These are phyloP conservation scores for Globisporangium carolinianum DNA, from an alignment of 352 stramenopile species.

Conservation along the genomic window DNA sequence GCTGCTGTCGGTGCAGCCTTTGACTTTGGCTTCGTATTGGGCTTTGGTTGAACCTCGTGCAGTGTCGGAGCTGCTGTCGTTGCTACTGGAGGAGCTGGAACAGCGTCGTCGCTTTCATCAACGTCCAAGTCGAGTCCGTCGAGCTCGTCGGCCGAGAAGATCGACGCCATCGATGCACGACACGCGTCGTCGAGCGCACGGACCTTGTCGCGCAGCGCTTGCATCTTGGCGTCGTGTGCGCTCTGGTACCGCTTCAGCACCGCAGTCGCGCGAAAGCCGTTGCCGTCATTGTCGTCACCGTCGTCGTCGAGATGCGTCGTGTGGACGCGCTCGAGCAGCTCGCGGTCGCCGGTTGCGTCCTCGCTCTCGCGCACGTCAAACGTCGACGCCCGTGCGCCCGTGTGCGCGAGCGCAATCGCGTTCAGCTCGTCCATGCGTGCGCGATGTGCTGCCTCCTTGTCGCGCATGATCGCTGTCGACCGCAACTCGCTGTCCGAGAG, in stretches of 20 bases:
- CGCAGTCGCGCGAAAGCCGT: constrained; percentile 28
- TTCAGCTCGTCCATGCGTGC: constrained; percentile 55
- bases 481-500: constrained; percentile 12
- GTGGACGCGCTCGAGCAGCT: constrained; percentile 8
- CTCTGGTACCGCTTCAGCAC: constrained; percentile 40
- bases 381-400: constrained; percentile 36
- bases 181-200: constrained; percentile 44
- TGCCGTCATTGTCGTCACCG: too few species aligned
- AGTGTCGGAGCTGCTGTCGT: background rate
- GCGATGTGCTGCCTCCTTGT: constrained; percentile 37
- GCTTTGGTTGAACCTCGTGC: background rate
- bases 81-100: background rate
- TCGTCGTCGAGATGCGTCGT: constrained; percentile 15
- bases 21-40: background rate
- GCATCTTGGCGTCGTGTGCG: constrained; percentile 40
- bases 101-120: background rate
- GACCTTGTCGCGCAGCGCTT: constrained; percentile 31
- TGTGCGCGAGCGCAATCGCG: constrained; percentile 36
- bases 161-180: constrained; percentile 46
- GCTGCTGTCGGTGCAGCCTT: background rate
- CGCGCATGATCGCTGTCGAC: constrained; percentile 29
- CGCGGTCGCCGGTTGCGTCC: background rate
- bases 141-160: constrained; percentile 43
- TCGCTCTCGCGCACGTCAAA: constrained; percentile 5
- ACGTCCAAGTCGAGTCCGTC: constrained; percentile 29